Evolutionary conservation across 23 red algal species (phyloP).

Genomic region (Cyanidioschyzon merolae): DNA sequence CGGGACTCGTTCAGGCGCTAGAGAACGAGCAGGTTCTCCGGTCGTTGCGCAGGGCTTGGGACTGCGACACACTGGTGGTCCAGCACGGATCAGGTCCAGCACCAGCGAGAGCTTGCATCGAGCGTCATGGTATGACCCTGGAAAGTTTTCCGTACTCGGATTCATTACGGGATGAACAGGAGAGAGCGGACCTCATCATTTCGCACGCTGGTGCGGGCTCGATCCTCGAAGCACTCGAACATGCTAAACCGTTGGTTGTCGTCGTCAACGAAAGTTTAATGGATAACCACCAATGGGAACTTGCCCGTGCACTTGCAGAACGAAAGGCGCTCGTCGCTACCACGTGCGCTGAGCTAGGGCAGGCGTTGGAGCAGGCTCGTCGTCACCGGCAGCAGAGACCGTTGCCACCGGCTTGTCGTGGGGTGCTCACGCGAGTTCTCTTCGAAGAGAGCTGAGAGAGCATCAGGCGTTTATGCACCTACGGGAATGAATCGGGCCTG

Average conservation of each 20-base stretch:
- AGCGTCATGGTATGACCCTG: background rate
- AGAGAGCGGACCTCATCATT: slow-evolving; percentile 34
- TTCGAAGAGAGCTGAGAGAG: background rate
- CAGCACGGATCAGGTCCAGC: slow-evolving; percentile 37
- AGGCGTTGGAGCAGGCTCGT: background rate
- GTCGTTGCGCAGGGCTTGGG: slow-evolving; percentile 19
- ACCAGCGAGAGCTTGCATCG: background rate
- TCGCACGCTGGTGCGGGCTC: slow-evolving; percentile 68
- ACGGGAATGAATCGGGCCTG: too few species aligned
- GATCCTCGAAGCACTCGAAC: slow-evolving; percentile 45
- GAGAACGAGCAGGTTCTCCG: slow-evolving; percentile 11
- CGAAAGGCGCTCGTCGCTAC: background rate
- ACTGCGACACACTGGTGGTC: slow-evolving; percentile 24
- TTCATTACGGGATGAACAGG: slow-evolving; percentile 18
- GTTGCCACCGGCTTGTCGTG: background rate
- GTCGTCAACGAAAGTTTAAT: slow-evolving; percentile 64
- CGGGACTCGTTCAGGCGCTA: slow-evolving; percentile 38
- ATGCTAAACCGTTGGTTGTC: slow-evolving; percentile 31
- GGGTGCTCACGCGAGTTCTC: background rate
- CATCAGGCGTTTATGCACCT: too few species aligned
- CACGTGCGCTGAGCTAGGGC: background rate
- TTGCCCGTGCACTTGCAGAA: slow-evolving; percentile 45
- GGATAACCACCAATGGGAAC: slow-evolving; percentile 81
- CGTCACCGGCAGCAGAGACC: background rate
- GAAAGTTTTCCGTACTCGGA: slow-evolving; percentile 26